These are phyloP conservation scores for Sistotremastrum suecicum DNA, from an alignment of 768 basidiomycete genomes.

Conservation along the genomic window DNA sequence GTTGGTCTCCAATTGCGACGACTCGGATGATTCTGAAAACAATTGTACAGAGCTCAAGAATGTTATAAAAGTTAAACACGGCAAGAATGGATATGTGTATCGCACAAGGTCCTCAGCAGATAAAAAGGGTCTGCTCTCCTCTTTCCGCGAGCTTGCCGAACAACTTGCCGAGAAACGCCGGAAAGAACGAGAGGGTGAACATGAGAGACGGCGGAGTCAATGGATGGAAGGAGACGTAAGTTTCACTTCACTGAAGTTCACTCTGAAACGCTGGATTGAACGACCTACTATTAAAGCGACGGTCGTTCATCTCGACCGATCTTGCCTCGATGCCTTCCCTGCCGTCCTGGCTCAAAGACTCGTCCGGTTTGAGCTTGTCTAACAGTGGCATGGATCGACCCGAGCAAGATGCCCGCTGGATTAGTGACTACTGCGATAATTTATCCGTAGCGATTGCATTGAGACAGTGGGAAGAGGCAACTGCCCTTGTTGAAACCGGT, in stretches of 20 bases:
- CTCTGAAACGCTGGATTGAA: too few species aligned
- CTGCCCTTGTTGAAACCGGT: constrained; percentile 78
- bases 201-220: constrained; percentile 62
- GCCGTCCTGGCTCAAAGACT: constrained; percentile 67
- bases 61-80: constrained; percentile 87
- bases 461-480: constrained; percentile 78
- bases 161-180: constrained; percentile 78
- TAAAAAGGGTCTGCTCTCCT: constrained; percentile 72
- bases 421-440: constrained; percentile 84
- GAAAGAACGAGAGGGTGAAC: constrained; percentile 88
- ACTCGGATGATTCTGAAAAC: neutral
- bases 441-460: constrained; percentile 83
- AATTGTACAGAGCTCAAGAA: constrained; percentile 59
- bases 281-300: neutral
- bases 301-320: neutral
- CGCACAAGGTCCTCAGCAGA: constrained; percentile 69
- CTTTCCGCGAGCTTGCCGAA: constrained; percentile 88
- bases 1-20: constrained; percentile 29
- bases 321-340: constrained; percentile 34
- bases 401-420: constrained; percentile 75
- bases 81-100: constrained; percentile 91
- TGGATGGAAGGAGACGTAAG: constrained; percentile 22
- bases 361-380: constrained; percentile 36
- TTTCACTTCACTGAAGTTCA: neutral
- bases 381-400: constrained; percentile 53